Evolutionary conservation across 2,329 filamentous ascomycete genomes (phyloP), one percentile per base, ranked within the genome.

Genomic region (Diaporthe destruens): DNA sequence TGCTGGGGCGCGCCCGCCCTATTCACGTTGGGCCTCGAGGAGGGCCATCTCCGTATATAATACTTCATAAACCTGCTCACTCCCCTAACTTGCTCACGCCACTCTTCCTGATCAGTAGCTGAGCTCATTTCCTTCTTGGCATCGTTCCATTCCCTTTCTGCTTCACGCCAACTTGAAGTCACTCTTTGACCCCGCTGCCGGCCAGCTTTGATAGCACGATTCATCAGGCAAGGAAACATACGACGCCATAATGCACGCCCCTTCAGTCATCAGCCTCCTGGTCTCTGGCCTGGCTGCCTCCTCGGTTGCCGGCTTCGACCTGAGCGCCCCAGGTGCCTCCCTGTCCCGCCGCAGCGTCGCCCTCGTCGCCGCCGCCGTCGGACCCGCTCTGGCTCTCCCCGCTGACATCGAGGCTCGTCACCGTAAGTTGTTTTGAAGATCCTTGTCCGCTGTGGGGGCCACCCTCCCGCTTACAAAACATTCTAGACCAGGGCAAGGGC

Each of bases 341-440:
- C 70, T 74, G 65, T 66, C 70, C 34, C 66, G 72, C 56, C 70
- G 68, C n/a, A 67, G 72, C 59, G 54, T 72, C n/a, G 71, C 70
- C 59, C 59, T 72, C 20, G n/a, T 69, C 16, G 69, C 74, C 12
- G 71, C 59, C 6, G 71, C 63, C 36, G 69, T 67, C 39, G 69
- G 57, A 25, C 72, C 71, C 25, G 71, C 66, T 32, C 61, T 78
- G 68, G 77, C 77, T 20, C 72, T 76, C 23, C 77, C 77, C 25
- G 66, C 72, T 12, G 59, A 63, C 18, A 47, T 74, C 42, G 70
- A 71, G 67, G 72, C 74, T 39, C 73, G 72, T 51, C 73, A 75
- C 56, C 72, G 69, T 71, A 44, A 67, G 56, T 71, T 20, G n/a
- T n/a, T 20, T 55, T 44, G 9, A 6, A 47, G 8, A 8, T 6